Evolutionary conservation across 805 yeast species (phyloP).

Genomic region (Sugiyamaella chiloensis): DNA sequence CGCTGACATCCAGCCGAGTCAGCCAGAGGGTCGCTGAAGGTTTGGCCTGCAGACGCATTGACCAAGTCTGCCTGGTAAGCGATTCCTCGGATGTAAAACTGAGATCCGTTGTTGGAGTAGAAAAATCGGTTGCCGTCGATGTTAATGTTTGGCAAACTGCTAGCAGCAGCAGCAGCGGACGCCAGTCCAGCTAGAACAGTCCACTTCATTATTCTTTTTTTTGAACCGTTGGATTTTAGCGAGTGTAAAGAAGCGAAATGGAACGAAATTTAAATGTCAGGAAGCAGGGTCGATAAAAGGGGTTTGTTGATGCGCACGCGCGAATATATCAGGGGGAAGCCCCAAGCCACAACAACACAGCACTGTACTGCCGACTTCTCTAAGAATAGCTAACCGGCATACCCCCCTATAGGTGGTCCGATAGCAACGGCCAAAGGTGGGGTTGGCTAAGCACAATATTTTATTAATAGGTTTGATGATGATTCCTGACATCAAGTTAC

Average conservation of each 20-base stretch:
- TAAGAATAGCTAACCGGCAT: too few species aligned
- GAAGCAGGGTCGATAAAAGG: too few species aligned
- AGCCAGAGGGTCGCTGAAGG: constrained; percentile 72
- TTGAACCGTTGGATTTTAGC: too few species aligned
- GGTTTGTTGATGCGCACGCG: too few species aligned
- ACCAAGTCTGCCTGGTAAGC: constrained; percentile 78
- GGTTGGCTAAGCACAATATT: too few species aligned
- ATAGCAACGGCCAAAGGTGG: too few species aligned
- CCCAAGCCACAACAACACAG: too few species aligned
- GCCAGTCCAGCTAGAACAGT: constrained; percentile 13
- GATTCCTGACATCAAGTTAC: too few species aligned
- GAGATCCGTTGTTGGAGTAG: constrained; percentile 65
- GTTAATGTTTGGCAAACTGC: constrained; percentile 49
- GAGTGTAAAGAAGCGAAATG: background rate
- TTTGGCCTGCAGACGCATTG: constrained; percentile 56
- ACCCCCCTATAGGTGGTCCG: too few species aligned
- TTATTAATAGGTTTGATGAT: too few species aligned
- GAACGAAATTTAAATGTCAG: background rate
- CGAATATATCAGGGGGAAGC: background rate
- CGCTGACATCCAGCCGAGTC: constrained; percentile 67
- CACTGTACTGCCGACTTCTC: too few species aligned
- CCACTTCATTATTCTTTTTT: constrained; percentile 6
- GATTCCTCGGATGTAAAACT: constrained; percentile 82
- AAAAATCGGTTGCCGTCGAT: constrained; percentile 75
- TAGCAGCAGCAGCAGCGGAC: constrained; percentile 25